Conservation (phyloP, 371 early-diverging fungal species). For the Mucor plumbeus region DNA sequence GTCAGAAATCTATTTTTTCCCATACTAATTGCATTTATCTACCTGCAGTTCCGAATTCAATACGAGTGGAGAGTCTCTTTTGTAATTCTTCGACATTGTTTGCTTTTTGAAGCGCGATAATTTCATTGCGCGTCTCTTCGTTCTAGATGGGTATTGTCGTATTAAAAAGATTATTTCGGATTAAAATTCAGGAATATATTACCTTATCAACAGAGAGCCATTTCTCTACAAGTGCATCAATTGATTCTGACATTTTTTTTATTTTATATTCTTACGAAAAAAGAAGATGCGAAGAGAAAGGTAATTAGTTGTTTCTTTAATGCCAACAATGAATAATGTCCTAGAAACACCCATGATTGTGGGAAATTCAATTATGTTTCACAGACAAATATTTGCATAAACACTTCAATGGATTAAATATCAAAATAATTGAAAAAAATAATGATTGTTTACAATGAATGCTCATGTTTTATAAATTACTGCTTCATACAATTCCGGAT, state of each 20-base stretch:
- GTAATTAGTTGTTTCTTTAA: neutral
- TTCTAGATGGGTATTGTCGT: slow-evolving; percentile 48
- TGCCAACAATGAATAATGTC: neutral
- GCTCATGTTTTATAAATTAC: neutral
- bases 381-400: neutral
- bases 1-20: neutral
- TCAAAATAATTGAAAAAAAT: too few relatives aligned
- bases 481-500: too few relatives aligned
- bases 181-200: neutral
- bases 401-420: too few relatives aligned
- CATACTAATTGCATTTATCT: neutral
- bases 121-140: slow-evolving; percentile 70
- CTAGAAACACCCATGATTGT: neutral
- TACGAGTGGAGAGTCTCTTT: slow-evolving; percentile 70
- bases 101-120: slow-evolving; percentile 55
- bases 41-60: slow-evolving; percentile 93
- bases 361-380: neutral
- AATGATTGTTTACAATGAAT: neutral
- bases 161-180: neutral
- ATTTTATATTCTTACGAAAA: neutral
- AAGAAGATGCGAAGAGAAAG: neutral
- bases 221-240: slow-evolving; percentile 51
- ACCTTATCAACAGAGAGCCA: slow-evolving; percentile 82
- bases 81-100: slow-evolving; percentile 65
- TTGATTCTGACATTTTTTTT: slow-evolving; percentile 13